Percentiles rank a stretch among this genome's conserved stretches.
These are phyloP conservation scores for Rhododendron griersonianum DNA, from an alignment of 148 eudicot species.

Conservation along the genomic window DNA sequence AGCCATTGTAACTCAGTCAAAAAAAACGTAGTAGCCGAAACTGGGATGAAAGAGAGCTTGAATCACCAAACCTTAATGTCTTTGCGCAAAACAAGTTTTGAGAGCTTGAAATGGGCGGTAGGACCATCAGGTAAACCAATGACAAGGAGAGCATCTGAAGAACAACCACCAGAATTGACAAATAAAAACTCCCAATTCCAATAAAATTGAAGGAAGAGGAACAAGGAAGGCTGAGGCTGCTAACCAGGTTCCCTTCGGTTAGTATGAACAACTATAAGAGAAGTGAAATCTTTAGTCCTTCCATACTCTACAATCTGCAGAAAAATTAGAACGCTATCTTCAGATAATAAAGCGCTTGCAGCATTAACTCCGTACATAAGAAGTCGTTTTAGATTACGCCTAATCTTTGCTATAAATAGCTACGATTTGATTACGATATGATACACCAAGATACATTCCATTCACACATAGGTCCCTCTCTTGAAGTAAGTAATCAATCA, in stretches of 20 bases:
- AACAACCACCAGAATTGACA: constrained; percentile 3
- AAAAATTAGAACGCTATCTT: neutral
- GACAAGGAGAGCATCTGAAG: constrained; percentile 76
- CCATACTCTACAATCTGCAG: constrained; percentile 82
- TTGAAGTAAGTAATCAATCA: constrained; percentile 33
- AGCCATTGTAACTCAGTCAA: neutral
- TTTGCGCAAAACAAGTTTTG: constrained; percentile 77
- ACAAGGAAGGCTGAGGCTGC: neutral
- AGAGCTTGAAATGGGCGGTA: constrained; percentile 94
- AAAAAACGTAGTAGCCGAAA: neutral
- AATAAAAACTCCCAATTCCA: neutral
- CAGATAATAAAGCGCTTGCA: neutral
- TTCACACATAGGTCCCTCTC: constrained; percentile 55
- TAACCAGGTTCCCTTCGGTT: constrained; percentile 93
- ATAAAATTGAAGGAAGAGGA: neutral
- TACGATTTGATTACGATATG: no score
- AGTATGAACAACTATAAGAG: constrained; percentile 83
- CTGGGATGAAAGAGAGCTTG: neutral
- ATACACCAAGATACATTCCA: no score
- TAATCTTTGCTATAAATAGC: no score
- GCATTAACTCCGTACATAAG: neutral
- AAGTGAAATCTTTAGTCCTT: constrained; percentile 73
- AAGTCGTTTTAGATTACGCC: constrained; percentile 32
- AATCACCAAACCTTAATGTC: constrained; percentile 65
- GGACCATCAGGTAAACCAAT: constrained; percentile 94